These are phyloP conservation scores for Cladosporium cucumerinum DNA, from an alignment of 2,329 filamentous ascomycete genomes.

Conservation along the genomic window DNA sequence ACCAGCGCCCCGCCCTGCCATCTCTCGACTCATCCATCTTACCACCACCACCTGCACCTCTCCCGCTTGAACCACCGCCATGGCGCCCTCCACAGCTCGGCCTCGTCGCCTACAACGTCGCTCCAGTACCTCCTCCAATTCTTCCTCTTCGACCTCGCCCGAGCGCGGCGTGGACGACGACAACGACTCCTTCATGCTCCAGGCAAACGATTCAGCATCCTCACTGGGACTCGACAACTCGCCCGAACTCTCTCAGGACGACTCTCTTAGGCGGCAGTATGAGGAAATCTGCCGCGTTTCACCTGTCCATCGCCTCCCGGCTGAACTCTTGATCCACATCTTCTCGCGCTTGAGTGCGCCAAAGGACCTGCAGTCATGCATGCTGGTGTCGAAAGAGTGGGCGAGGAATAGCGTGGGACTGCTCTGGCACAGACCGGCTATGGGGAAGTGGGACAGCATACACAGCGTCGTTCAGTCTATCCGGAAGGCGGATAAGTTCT, in stretches of 20 bases:
- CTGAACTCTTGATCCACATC: conserved; percentile 90
- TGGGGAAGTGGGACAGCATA: conserved; percentile 81
- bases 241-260: conserved; percentile 59
- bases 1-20: not conserved
- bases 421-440: conserved; percentile 90
- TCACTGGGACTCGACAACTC: conserved; percentile 73
- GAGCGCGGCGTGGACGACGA: conserved; percentile 79
- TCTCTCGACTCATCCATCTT: not conserved
- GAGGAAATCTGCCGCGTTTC: conserved; percentile 66
- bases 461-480: conserved; percentile 77
- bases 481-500: conserved; percentile 69
- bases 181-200: conserved; percentile 84
- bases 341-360: conserved; percentile 76
- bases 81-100: conserved; percentile 3
- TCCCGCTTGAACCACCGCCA: not conserved
- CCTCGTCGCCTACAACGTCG: conserved; percentile 11
- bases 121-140: conserved; percentile 39
- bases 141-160: conserved; percentile 71
- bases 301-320: conserved; percentile 82
- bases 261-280: conserved; percentile 53
- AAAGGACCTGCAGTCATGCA: conserved; percentile 76
- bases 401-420: conserved; percentile 87
- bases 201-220: conserved; percentile 85
- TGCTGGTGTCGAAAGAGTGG: conserved; percentile 94
- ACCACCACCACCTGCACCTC: not conserved